Evolutionary conservation across 352 stramenopile genomes (phyloP).

Genomic region (Phytophthora citrophthora): DNA sequence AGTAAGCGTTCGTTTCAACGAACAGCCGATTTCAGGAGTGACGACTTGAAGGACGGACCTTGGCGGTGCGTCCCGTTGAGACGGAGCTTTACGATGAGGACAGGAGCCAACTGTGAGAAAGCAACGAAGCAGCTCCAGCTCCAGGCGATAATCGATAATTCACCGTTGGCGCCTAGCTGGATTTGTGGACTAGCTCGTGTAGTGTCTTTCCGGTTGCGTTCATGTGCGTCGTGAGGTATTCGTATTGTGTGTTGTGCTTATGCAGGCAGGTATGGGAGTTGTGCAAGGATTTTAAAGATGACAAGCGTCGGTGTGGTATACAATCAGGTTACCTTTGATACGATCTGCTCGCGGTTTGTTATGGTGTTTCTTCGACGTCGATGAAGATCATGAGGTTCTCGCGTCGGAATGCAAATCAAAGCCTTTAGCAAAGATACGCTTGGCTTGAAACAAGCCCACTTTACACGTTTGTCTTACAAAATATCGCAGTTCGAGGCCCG

Average conservation of each 20-base stretch:
- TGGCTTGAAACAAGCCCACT: too few relatives aligned
- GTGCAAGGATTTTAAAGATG: not conserved
- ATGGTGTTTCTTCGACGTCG: too few relatives aligned
- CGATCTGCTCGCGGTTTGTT: too few relatives aligned
- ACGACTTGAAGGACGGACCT: conserved; percentile 22
- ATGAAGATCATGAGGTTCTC: too few relatives aligned
- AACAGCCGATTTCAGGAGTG: conserved; percentile 29
- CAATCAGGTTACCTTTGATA: too few relatives aligned
- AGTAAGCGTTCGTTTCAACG: conserved; percentile 59
- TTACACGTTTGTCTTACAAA: too few relatives aligned
- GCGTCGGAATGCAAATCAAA: too few relatives aligned
- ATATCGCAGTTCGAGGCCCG: too few relatives aligned
- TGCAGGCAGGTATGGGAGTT: not conserved
- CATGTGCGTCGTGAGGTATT: conserved; percentile 1
- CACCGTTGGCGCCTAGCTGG: conserved; percentile 50
- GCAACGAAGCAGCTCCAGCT: conserved; percentile 42
- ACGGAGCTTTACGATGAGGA: conserved; percentile 41
- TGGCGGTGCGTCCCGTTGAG: conserved; percentile 17
- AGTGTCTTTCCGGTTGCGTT: conserved; percentile 27
- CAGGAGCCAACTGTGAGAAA: conserved; percentile 53
- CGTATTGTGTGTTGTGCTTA: not conserved
- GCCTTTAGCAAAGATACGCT: too few relatives aligned
- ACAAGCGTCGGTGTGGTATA: not conserved
- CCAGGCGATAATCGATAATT: conserved; percentile 50
- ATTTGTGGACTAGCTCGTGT: conserved; percentile 45